Percentiles rank a stretch among this genome's conserved stretches.
Evolutionary conservation across 306 rosid species (phyloP).

Genomic region (Chamaecrista fasciculata): DNA sequence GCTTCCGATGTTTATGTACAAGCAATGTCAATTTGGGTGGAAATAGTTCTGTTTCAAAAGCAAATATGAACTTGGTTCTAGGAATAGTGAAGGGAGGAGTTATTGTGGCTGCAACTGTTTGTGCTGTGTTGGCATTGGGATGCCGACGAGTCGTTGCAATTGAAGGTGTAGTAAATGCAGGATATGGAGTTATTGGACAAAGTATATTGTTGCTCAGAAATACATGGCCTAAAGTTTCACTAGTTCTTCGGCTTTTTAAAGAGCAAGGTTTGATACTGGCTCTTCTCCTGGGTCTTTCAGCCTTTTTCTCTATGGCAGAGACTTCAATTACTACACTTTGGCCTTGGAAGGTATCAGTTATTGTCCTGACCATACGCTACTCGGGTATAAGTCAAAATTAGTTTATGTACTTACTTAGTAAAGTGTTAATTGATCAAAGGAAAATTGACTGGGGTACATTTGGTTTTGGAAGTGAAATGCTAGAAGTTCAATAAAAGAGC

Average conservation of each 20-base stretch:
- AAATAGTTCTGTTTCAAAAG: slow-evolving; percentile 35
- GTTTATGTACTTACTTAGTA: not conserved
- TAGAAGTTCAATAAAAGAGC: slow-evolving; percentile 8
- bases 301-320: slow-evolving; percentile 99
- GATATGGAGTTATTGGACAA: slow-evolving; percentile 71
- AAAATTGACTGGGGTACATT: not conserved
- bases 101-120: slow-evolving; percentile 64
- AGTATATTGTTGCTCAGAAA: slow-evolving; percentile 64
- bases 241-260: slow-evolving; percentile 72
- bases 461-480: not conserved
- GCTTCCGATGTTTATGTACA: slow-evolving; percentile 42
- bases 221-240: slow-evolving; percentile 79
- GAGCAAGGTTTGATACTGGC: slow-evolving; percentile 91
- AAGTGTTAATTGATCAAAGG: slow-evolving; percentile 11
- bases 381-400: not conserved
- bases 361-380: not conserved
- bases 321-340: slow-evolving; percentile 95
- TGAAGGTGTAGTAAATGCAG: slow-evolving; percentile 66
- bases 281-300: slow-evolving; percentile 86
- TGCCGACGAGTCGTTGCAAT: slow-evolving; percentile 60
- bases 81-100: slow-evolving; percentile 55
- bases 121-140: slow-evolving; percentile 62
- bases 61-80: slow-evolving; percentile 35
- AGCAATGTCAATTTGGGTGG: slow-evolving; percentile 30
- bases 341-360: slow-evolving; percentile 90